These are phyloP conservation scores for Whalleya microplaca DNA, from an alignment of 2,329 filamentous ascomycete genomes.

Conservation along the genomic window DNA sequence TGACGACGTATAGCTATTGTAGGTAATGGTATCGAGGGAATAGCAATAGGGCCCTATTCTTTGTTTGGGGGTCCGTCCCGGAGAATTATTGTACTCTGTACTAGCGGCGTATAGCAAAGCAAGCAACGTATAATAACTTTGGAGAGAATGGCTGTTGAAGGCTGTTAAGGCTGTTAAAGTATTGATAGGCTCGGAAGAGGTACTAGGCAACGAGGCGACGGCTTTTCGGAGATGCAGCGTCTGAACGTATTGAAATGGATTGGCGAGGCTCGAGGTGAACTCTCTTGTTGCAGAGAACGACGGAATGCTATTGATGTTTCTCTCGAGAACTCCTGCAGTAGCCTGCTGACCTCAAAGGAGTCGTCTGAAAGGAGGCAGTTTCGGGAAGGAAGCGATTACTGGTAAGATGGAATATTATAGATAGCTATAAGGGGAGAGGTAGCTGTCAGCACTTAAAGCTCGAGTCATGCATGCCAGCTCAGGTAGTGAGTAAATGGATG, in stretches of 20 bases:
- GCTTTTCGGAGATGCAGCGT: constrained; percentile 12
- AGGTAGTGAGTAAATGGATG: constrained; percentile 5
- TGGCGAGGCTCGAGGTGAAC: constrained; percentile 29
- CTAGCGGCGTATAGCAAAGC: too few relatives aligned
- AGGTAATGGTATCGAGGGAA: too few relatives aligned
- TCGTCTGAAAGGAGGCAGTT: constrained; percentile 39
- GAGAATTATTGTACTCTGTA: background rate
- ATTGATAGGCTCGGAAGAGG: constrained; percentile 7
- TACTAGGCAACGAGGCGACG: constrained; percentile 3
- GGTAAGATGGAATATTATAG: constrained; percentile 36
- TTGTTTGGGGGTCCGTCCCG: too few relatives aligned
- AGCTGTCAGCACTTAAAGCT: constrained; percentile 15
- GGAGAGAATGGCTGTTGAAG: background rate
- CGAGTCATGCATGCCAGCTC: constrained; percentile 9
- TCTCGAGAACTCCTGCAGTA: constrained; percentile 70
- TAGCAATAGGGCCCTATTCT: too few relatives aligned
- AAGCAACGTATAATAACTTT: background rate
- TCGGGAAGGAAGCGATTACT: constrained; percentile 33
- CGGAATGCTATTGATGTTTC: constrained; percentile 44
- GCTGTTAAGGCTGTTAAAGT: constrained; percentile 8
- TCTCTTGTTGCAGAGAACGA: constrained; percentile 37
- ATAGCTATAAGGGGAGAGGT: constrained; percentile 19
- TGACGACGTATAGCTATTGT: background rate
- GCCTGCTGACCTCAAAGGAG: constrained; percentile 83
- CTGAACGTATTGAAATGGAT: constrained; percentile 15